Percentiles rank a stretch among this genome's conserved stretches.
Conservation (phyloP, 1,284 basidiomycete genomes). For the Rhodofomes roseus region DNA sequence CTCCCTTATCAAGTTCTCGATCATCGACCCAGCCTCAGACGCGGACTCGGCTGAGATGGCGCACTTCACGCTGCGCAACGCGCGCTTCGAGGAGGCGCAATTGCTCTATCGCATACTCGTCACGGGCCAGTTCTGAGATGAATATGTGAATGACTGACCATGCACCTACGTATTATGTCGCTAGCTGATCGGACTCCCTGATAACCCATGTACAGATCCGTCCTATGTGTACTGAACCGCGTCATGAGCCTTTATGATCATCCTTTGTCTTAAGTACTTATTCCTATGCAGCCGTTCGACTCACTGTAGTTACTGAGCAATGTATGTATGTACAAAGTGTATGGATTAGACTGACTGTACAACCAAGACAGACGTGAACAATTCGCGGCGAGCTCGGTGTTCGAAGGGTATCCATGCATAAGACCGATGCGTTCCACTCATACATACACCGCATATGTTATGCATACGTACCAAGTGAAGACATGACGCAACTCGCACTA, state of each 20-base stretch:
- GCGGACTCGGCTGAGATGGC: conserved; percentile 69
- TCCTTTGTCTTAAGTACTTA: background rate
- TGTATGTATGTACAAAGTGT: conserved; percentile 2
- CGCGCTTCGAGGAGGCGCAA: conserved; percentile 73
- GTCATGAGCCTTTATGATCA: background rate
- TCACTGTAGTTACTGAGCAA: background rate
- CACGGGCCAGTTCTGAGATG: conserved; percentile 32
- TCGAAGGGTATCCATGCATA: conserved; percentile 5
- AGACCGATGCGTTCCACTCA: conserved; percentile 4
- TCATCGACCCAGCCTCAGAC: conserved; percentile 58
- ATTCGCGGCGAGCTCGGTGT: background rate
- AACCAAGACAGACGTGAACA: background rate
- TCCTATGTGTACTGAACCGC: background rate
- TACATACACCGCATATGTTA: conserved; percentile 10
- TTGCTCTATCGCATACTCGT: conserved; percentile 60
- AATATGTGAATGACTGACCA: background rate
- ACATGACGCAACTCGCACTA: conserved; percentile 12
- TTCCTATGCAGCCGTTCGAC: background rate
- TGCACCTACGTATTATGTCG: background rate
- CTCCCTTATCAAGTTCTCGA: conserved; percentile 58
- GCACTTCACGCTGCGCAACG: conserved; percentile 65
- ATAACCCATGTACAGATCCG: background rate
- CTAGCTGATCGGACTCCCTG: background rate
- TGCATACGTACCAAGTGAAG: conserved; percentile 16
- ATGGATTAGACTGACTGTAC: background rate